A percentile compares a stretch with the other conserved stretches of the same genome.
phyloP scores from a whole-genome alignment of 768 basidiomycete genomes.

The Mycena metata region DNA sequence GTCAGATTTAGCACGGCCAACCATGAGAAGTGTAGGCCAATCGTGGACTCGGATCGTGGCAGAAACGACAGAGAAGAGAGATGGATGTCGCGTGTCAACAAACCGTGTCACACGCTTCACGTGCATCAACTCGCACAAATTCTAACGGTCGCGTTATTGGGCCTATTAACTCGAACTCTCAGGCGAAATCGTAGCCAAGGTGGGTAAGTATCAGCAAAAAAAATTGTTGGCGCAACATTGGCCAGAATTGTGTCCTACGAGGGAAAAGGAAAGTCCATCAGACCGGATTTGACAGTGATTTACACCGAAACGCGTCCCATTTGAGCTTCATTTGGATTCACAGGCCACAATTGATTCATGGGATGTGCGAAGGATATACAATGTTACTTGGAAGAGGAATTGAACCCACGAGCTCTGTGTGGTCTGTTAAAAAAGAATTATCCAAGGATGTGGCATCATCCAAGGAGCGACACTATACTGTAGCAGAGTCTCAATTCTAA shows the following conservation, averaged over 20 bases:
- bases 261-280: constrained; percentile 14
- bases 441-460: constrained; percentile 34
- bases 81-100: too few species aligned
- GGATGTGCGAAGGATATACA: not conserved
- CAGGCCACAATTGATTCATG: not conserved
- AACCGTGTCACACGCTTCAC: too few species aligned
- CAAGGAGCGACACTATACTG: constrained; percentile 21
- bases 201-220: not conserved
- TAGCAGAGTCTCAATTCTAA: too few species aligned
- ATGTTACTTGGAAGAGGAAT: not conserved
- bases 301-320: not conserved
- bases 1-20: too few species aligned
- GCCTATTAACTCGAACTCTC: not conserved
- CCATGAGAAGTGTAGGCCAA: not conserved
- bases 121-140: not conserved
- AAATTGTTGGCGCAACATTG: not conserved
- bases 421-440: too few species aligned
- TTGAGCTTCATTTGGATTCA: not conserved
- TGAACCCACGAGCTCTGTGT: not conserved
- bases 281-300: not conserved
- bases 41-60: too few species aligned
- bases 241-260: not conserved
- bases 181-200: not conserved
- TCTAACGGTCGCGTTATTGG: not conserved
- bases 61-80: too few species aligned